A percentile compares a stretch with the other conserved stretches of the same genome.
These are phyloP conservation scores for Daldinia caldariorum DNA, from an alignment of 495 filamentous ascomycete genomes.

Conservation along the genomic window DNA sequence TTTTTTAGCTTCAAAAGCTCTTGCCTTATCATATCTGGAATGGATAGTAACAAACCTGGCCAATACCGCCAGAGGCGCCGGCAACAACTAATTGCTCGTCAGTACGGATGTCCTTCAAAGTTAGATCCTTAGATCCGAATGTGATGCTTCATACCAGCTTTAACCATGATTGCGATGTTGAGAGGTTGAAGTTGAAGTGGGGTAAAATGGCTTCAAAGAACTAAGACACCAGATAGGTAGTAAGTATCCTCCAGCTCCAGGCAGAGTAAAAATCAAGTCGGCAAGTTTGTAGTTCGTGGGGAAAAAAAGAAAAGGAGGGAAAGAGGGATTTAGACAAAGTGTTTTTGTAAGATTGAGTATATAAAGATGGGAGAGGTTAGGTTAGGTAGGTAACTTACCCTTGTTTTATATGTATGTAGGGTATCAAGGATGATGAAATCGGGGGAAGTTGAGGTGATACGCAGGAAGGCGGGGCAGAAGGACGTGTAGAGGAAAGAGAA, in stretches of 20 bases:
- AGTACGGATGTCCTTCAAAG: constrained; percentile 36
- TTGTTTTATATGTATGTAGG: constrained; percentile 20
- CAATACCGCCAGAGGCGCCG: constrained; percentile 97
- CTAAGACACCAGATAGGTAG: constrained; percentile 30
- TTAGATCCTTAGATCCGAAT: neutral
- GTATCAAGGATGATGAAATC: constrained; percentile 32
- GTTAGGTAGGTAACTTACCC: too few relatives aligned
- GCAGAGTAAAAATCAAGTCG: constrained; percentile 24
- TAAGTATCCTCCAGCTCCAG: constrained; percentile 27
- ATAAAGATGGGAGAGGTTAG: constrained; percentile 43
- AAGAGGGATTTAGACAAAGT: constrained; percentile 1
- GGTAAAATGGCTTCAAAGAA: constrained; percentile 21
- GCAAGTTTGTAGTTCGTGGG: constrained; percentile 4
- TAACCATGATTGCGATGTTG: constrained; percentile 76
- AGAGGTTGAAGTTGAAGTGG: constrained; percentile 39
- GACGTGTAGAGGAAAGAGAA: constrained; percentile 5
- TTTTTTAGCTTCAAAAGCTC: constrained; percentile 45
- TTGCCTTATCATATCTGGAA: constrained; percentile 16
- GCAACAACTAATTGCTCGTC: constrained; percentile 76
- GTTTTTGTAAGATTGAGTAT: constrained; percentile 21
- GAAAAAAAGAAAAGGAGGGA: neutral
- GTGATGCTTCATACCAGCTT: constrained; percentile 71
- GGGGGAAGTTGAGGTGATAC: constrained; percentile 34
- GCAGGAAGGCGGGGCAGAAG: constrained; percentile 39
- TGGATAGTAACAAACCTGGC: constrained; percentile 72